Base-by-base conservation (phyloP, 306 rosid species). In the Dryas octopetala region DNA sequence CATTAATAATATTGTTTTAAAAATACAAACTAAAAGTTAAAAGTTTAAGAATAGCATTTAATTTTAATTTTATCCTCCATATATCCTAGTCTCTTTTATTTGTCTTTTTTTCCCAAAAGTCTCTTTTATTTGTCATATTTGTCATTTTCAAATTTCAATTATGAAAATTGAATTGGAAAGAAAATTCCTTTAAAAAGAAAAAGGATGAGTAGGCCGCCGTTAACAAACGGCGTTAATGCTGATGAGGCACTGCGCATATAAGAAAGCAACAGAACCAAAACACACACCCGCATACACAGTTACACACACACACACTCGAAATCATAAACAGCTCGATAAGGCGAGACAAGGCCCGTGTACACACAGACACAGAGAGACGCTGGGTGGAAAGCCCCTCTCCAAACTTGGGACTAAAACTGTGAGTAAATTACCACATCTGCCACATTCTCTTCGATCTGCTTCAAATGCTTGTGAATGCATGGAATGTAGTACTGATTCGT, bases 161-260 rank as follows among this genome's bases (percentile, higher is more conserved):
- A 32, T 32, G 38, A 32, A 32, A 32, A 32, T 32, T 32, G 38
- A 32, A 32, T 32, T 32, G 38, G 38, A 32, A 32, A 32, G 38
- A 32, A 32, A 32, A 32, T 32, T 32, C 38, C 38, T 32, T 32
- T 32, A 32, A 2, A 32, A 32, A 32, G 38, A 32, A 32, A 32
- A 32, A 32, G 3, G 38, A 32, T 32, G 38, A 32, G 38, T 32
- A 32, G 38, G 38, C 38, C 38, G n/a, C 75, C 90, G 95, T 89
- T 64, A 90, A 70, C 67, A 73, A 79, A 84, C 93, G 93, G 83
- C 85, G 96, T 78, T 76, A 78, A 73, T 66, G 85, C 89, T 87
- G 90, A 93, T 91, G 87, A 74, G 71, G 63, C 76, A 48, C 23
- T 14, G 44, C 38, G 66, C 45, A 65, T 86, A 87, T 89, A 79